A percentile compares a stretch with the other conserved stretches of the same genome.
Evolutionary conservation across 2,329 filamentous ascomycete species (phyloP).

Genomic region (Verticillium isaacii): DNA sequence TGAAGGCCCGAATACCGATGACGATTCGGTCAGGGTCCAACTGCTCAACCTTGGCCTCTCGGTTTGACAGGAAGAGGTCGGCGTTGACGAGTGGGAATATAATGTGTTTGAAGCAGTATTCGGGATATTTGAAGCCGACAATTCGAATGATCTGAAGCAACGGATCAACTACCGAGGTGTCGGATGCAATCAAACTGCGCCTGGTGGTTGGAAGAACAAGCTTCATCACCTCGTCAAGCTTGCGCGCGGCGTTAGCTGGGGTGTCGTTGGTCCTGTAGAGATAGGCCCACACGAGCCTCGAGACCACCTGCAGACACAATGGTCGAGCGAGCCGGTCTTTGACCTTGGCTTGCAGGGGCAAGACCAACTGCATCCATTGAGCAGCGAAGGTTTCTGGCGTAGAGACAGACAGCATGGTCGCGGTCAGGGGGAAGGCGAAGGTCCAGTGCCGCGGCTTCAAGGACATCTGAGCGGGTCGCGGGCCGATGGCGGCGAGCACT

Average conservation of each 20-base stretch:
- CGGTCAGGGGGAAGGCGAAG: slow-evolving; percentile 81
- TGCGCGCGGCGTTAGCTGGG: slow-evolving; percentile 62
- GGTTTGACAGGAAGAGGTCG: slow-evolving; percentile 72
- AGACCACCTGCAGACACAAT: slow-evolving; percentile 82
- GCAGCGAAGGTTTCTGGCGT: slow-evolving; percentile 75
- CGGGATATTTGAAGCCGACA: slow-evolving; percentile 88
- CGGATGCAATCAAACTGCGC: slow-evolving; percentile 75
- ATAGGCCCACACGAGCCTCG: slow-evolving; percentile 90
- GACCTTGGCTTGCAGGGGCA: slow-evolving; percentile 71
- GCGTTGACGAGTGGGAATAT: slow-evolving; percentile 96
- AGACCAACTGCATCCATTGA: slow-evolving; percentile 81
- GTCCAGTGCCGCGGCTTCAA: slow-evolving; percentile 90
- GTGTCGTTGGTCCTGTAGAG: slow-evolving; percentile 79
- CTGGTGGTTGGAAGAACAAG: slow-evolving; percentile 78
- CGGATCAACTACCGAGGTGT: slow-evolving; percentile 79
- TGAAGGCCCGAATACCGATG: slow-evolving; percentile 91
- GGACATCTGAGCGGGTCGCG: slow-evolving; percentile 77
- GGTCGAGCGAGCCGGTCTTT: slow-evolving; percentile 79
- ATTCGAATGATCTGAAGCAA: slow-evolving; percentile 91
- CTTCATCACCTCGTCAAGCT: slow-evolving; percentile 84
- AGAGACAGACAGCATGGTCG: slow-evolving; percentile 83
- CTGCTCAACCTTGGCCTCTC: slow-evolving; percentile 82
- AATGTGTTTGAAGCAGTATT: slow-evolving; percentile 86
- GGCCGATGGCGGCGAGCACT: slow-evolving; percentile 73
- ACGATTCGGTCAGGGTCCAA: slow-evolving; percentile 95